Evolutionary conservation across 2,329 filamentous ascomycete genomes (phyloP).

Genomic region (Paramyrothecium roridum): DNA sequence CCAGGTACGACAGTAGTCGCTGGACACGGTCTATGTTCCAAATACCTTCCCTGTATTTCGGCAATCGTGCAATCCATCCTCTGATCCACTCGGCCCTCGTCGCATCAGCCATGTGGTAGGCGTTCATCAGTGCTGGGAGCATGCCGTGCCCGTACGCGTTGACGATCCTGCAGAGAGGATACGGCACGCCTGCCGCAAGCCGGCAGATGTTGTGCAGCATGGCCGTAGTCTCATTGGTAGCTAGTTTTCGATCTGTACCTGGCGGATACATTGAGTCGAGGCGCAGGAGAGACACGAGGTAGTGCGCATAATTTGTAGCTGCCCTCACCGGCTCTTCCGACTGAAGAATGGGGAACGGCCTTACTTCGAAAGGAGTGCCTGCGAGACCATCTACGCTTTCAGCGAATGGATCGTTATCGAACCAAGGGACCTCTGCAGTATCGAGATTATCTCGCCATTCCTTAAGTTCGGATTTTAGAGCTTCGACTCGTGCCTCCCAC

Average conservation of each 20-base stretch:
- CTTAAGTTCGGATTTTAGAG: constrained; percentile 6
- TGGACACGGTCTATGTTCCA: constrained; percentile 12
- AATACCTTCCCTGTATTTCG: constrained; percentile 10
- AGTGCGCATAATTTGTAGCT: constrained; percentile 11
- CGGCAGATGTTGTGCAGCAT: constrained; percentile 7
- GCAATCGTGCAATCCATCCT: constrained; percentile 7
- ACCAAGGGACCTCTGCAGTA: constrained; percentile 2
- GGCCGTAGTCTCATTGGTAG: not conserved
- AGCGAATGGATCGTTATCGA: not conserved
- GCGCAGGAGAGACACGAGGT: constrained; percentile 7
- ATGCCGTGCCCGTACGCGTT: constrained; percentile 13
- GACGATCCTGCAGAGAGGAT: constrained; percentile 5
- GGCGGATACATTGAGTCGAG: constrained; percentile 11
- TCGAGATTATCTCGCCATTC: constrained; percentile 6
- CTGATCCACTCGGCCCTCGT: constrained; percentile 8
- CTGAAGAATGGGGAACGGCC: not conserved
- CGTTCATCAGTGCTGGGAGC: constrained; percentile 12
- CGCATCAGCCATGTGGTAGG: constrained; percentile 7
- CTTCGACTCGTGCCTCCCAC: constrained; percentile 6
- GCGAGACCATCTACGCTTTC: not conserved
- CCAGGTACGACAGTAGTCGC: constrained; percentile 8
- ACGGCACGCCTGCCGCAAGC: constrained; percentile 8
- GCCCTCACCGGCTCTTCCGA: constrained; percentile 8
- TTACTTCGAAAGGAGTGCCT: not conserved
- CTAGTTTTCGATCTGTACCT: not conserved